Percentiles rank a stretch among this genome's conserved stretches.
These are phyloP conservation scores for Hypoxylon sp. DNA, from an alignment of 2,329 filamentous ascomycete species.

Conservation along the genomic window DNA sequence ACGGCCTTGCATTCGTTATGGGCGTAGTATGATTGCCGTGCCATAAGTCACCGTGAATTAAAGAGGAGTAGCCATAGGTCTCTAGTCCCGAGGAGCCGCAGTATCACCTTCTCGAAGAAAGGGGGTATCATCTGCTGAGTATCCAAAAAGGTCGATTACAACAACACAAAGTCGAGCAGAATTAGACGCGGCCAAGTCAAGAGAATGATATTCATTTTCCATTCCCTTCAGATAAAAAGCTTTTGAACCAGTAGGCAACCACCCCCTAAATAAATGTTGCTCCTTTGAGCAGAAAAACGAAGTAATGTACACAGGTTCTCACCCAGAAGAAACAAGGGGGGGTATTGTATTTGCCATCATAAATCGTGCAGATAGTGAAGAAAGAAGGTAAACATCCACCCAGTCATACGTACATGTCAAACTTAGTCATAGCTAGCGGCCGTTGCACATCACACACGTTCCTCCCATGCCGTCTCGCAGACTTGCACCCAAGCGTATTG, in stretches of 20 bases:
- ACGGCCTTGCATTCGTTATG: constrained; percentile 53
- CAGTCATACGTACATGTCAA: constrained; percentile 34
- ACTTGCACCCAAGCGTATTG: constrained; percentile 1
- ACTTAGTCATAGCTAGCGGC: constrained; percentile 34
- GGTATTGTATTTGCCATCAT: constrained; percentile 37
- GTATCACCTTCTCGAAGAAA: constrained; percentile 53
- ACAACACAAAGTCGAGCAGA: not conserved
- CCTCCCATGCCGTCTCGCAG: not conserved
- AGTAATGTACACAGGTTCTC: constrained; percentile 36
- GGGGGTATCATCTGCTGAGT: constrained; percentile 19
- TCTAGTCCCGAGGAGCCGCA: constrained; percentile 55
- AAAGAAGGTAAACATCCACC: constrained; percentile 30
- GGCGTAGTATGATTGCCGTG: constrained; percentile 52
- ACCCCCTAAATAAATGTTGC: constrained; percentile 1
- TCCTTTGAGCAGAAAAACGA: constrained; percentile 13
- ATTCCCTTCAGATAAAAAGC: constrained; percentile 8
- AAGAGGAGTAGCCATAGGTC: constrained; percentile 48
- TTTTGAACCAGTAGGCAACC: not conserved
- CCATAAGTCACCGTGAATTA: constrained; percentile 56
- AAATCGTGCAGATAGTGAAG: constrained; percentile 36
- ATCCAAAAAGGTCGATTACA: constrained; percentile 1
- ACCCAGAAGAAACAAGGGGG: constrained; percentile 25
- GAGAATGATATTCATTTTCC: not conserved
- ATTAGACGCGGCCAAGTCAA: not conserved
- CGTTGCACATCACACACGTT: constrained; percentile 33